Evolutionary conservation across 202 grass and related monocot species (phyloP), one percentile per base, ranked within the genome.

Genomic region (Setaria viridis): DNA sequence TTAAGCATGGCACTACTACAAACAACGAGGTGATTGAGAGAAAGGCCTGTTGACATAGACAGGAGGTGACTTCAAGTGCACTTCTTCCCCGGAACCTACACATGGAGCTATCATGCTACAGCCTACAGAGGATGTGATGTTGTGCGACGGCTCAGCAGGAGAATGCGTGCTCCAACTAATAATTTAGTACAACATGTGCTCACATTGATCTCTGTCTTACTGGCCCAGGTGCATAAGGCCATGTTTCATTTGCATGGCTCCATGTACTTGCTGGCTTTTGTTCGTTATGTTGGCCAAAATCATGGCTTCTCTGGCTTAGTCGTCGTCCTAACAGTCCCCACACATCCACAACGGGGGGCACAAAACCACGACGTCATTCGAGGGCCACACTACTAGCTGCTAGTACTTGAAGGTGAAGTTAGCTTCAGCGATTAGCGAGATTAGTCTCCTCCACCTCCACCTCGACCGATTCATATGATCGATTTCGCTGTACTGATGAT

Each of bases 31-130:
- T 19, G 53, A 57, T 30, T 35, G 16, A 51, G 50, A 37, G 11
- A 30, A 2, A 30, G 11, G 11, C 37, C 32, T 62, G 69, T 89
- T 85, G 76, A 80, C 57, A 47, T 13, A 54, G 55, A 78, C 49
- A 75, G 29, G 82, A 56, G 58, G 85, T 91, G 82, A 29, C 92
- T 97, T 97, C 78, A 86, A 76, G 51, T 86, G 84, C 90, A 94
- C 95, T 86, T 92, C 86, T 92, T 79, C 82, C 51, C 42, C 33
- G 19, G 34, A 35, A 35, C 34, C 34, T 35, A 2, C 34, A 35
- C 34, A 35, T 35, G 48, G 20, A 29, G 7, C n/a, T 0, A 83
- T 78, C 33, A 83, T 88, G 59, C 13, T 33, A n/a, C 42, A 46
- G 21, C 34, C 34, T 35, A 35, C 34, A 35, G 34, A 35, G 34